Evolutionary conservation across 371 early-diverging fungal genomes (phyloP).

Genomic region (Mortierella sp.): DNA sequence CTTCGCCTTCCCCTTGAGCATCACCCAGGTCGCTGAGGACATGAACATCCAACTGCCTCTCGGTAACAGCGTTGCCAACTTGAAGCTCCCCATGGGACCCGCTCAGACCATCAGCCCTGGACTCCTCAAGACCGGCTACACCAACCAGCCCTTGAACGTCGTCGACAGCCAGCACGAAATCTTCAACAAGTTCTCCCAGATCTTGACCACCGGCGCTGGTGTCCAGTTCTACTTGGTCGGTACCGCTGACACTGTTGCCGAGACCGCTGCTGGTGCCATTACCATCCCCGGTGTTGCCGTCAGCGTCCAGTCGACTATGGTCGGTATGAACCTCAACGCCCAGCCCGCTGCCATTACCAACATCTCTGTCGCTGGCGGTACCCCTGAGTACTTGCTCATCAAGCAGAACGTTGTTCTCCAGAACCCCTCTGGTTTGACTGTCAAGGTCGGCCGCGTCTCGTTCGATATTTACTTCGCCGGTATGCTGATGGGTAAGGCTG

Average conservation of each 20-base stretch:
- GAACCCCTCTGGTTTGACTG: constrained; percentile 70
- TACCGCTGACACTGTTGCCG: constrained; percentile 62
- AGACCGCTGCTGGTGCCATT: constrained; percentile 68
- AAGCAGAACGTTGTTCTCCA: constrained; percentile 60
- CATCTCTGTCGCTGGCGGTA: constrained; percentile 63
- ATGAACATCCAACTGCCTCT: constrained; percentile 55
- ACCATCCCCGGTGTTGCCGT: constrained; percentile 63
- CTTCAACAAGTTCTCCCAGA: constrained; percentile 63
- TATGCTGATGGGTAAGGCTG: constrained; percentile 53
- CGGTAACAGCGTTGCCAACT: constrained; percentile 59
- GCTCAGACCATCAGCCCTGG: constrained; percentile 61
- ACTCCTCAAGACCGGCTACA: constrained; percentile 59
- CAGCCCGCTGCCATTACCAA: constrained; percentile 61
- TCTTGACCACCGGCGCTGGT: constrained; percentile 60
- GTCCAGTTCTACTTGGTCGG: constrained; percentile 66
- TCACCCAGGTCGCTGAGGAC: constrained; percentile 63
- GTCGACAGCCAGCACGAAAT: constrained; percentile 40
- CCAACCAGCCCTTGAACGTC: constrained; percentile 61
- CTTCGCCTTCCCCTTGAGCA: constrained; percentile 68
- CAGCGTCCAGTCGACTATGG: constrained; percentile 63
- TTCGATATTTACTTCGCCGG: constrained; percentile 63
- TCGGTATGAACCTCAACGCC: constrained; percentile 62
- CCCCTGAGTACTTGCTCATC: constrained; percentile 59
- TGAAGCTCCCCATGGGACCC: constrained; percentile 62
- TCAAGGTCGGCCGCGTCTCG: constrained; percentile 64